These are phyloP conservation scores for Euphrasia confusa DNA, from an alignment of 257 asterid genomes.

Conservation along the genomic window DNA sequence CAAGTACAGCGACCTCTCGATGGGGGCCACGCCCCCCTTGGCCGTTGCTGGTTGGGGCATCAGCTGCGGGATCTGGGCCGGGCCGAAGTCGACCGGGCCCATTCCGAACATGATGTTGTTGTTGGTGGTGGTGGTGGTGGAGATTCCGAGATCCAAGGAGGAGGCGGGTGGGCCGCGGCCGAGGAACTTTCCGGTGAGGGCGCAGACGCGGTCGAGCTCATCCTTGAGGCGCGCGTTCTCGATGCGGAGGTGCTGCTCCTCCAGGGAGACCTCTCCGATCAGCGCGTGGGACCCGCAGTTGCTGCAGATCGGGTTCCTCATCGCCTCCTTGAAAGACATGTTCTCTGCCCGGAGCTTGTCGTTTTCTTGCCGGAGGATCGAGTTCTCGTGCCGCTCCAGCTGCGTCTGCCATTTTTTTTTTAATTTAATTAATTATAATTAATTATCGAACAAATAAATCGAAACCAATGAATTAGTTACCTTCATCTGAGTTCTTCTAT, in stretches of 20 bases:
- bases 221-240: constrained; percentile 55
- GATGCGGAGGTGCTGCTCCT: constrained; percentile 52
- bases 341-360: constrained; percentile 57
- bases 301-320: constrained; percentile 53
- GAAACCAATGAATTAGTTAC: too few species aligned
- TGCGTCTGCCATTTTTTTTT: constrained; percentile 35
- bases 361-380: constrained; percentile 52
- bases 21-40: constrained; percentile 16
- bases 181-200: constrained; percentile 42
- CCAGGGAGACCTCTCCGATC: constrained; percentile 49
- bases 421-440: too few species aligned
- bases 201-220: constrained; percentile 47
- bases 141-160: constrained; percentile 9
- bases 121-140: too few species aligned
- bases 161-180: constrained; percentile 51
- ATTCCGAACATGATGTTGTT: constrained; percentile 32
- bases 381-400: constrained; percentile 54
- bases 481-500: constrained; percentile 67
- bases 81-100: constrained; percentile 42
- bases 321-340: constrained; percentile 46
- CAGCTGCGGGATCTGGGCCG: constrained; percentile 25
- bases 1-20: constrained; percentile 62
- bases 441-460: too few species aligned
- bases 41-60: constrained; percentile 23
- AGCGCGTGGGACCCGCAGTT: constrained; percentile 58